These are phyloP conservation scores for Tilletia horrida DNA, from an alignment of 1,284 basidiomycete species.

Conservation along the genomic window DNA sequence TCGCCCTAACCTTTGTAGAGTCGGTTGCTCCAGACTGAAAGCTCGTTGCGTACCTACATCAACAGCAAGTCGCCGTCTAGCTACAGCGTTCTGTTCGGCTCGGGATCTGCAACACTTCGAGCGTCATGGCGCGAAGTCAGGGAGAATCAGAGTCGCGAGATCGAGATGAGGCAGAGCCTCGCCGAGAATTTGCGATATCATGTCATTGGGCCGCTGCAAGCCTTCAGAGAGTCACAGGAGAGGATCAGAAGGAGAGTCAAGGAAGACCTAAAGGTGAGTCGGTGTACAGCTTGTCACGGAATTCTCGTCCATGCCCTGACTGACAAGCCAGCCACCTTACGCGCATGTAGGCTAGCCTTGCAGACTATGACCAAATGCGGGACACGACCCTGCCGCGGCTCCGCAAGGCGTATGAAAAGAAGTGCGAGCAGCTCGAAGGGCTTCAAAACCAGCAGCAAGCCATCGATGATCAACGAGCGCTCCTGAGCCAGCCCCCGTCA, in stretches of 20 bases:
- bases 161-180: constrained; percentile 41
- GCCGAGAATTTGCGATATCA: constrained; percentile 34
- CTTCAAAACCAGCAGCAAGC: constrained; percentile 47
- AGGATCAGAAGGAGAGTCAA: constrained; percentile 22
- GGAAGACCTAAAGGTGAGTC: constrained; percentile 20
- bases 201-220: constrained; percentile 41
- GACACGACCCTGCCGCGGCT: constrained; percentile 39
- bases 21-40: no score
- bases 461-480: constrained; percentile 46
- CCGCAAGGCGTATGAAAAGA: constrained; percentile 42
- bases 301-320: neutral
- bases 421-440: constrained; percentile 46
- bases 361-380: constrained; percentile 50
- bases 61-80: neutral
- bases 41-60: neutral
- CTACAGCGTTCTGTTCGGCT: neutral
- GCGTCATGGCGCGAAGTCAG: constrained; percentile 41
- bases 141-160: constrained; percentile 39
- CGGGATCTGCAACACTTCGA: constrained; percentile 21
- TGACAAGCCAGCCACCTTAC: neutral
- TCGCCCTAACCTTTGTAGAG: neutral
- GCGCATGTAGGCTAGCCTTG: constrained; percentile 27
- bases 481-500: constrained; percentile 27
- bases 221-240: constrained; percentile 42
- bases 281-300: neutral